Evolutionary conservation across 2,329 filamentous ascomycete species (phyloP).

Genomic region (Aspergillus sojae): DNA sequence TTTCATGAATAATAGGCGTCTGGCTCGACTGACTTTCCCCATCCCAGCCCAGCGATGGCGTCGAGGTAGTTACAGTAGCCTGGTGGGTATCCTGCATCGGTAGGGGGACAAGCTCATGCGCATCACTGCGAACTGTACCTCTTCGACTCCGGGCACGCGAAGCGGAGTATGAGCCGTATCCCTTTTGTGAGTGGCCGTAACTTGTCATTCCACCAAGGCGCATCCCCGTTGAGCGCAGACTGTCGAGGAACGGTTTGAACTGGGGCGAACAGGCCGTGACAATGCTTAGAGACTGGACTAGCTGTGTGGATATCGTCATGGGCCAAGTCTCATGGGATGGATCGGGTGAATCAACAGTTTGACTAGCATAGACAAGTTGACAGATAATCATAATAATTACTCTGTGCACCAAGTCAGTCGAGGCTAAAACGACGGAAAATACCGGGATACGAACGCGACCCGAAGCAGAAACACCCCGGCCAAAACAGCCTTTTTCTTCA

Average conservation of each 20-base stretch:
- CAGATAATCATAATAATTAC: conserved; percentile 28
- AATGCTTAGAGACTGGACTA: conserved; percentile 30
- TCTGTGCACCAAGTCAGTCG: conserved; percentile 14
- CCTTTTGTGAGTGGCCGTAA: conserved; percentile 20
- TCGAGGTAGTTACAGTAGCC: conserved; percentile 19
- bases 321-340: conserved; percentile 26
- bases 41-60: conserved; percentile 23
- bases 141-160: conserved; percentile 8
- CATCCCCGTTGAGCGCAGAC: conserved; percentile 33
- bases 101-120: conserved; percentile 19
- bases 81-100: conserved; percentile 14
- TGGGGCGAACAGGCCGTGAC: conserved; percentile 33
- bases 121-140: conserved; percentile 12
- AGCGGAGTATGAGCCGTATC: conserved; percentile 16
- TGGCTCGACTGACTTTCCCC: conserved; percentile 29
- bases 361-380: conserved; percentile 24
- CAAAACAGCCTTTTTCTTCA: conserved; percentile 21
- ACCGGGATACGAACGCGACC: conserved; percentile 23
- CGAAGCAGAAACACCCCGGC: conserved; percentile 26
- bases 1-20: conserved; percentile 30
- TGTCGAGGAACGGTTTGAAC: conserved; percentile 35
- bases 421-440: background rate
- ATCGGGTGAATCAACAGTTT: conserved; percentile 17
- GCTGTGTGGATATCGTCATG: conserved; percentile 19
- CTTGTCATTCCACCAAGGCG: conserved; percentile 21